These are phyloP conservation scores for Lanmaoa pseudosensibilis DNA, from an alignment of 768 basidiomycete species.

Conservation along the genomic window DNA sequence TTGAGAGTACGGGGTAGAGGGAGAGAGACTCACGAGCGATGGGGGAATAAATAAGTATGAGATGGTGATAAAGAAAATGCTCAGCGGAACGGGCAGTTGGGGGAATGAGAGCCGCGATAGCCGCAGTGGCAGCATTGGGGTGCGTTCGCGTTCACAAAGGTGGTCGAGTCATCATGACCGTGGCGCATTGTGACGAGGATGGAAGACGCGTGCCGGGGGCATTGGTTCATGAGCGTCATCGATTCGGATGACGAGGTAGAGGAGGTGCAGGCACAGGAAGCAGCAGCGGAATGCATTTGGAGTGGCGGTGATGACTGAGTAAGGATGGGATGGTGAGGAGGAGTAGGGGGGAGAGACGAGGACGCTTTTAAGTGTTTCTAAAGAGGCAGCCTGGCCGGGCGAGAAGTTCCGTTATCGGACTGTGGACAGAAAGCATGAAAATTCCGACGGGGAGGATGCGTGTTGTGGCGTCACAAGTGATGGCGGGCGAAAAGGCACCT, in stretches of 20 bases:
- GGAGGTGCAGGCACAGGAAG: constrained; percentile 16
- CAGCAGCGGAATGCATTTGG: constrained; percentile 23
- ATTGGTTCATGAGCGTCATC: constrained; percentile 6
- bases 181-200: constrained; percentile 26
- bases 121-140: constrained; percentile 81
- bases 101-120: constrained; percentile 58
- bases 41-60: constrained; percentile 30
- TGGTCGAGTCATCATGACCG: constrained; percentile 27
- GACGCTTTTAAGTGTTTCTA: constrained; percentile 30
- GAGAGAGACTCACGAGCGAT: constrained; percentile 20
- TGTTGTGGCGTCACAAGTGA: constrained; percentile 41
- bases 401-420: constrained; percentile 39
- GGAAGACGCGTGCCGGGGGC: constrained; percentile 12
- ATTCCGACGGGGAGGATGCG: constrained; percentile 36
- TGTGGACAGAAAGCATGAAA: constrained; percentile 34
- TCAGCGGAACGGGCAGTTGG: constrained; percentile 67
- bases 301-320: neutral
- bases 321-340: constrained; percentile 1
- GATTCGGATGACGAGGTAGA: constrained; percentile 13
- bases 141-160: constrained; percentile 50
- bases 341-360: neutral
- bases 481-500: constrained; percentile 35
- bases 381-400: constrained; percentile 27
- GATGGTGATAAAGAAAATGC: constrained; percentile 14
- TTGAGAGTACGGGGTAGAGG: neutral